Percentiles rank a stretch among this genome's conserved stretches.
Conservation (phyloP, 1,284 basidiomycete genomes). For the Marasmius sp. region DNA sequence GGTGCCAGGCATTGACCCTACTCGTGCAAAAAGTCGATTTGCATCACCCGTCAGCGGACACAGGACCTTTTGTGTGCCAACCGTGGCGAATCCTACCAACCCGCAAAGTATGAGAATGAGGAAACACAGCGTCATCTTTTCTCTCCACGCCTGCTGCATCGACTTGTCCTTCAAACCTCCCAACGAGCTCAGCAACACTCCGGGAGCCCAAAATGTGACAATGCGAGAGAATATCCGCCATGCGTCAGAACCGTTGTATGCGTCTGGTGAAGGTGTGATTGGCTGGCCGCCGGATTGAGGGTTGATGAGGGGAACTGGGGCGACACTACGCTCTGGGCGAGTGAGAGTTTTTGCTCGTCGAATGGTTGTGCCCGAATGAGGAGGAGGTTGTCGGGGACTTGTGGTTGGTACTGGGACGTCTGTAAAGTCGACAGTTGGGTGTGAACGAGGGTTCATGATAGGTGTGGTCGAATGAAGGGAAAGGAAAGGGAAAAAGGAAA, state of each 20-base stretch:
- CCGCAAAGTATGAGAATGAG: constrained; percentile 81
- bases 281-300: constrained; percentile 47
- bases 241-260: constrained; percentile 56
- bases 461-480: constrained; percentile 23
- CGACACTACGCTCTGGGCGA: constrained; percentile 91
- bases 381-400: constrained; percentile 49
- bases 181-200: constrained; percentile 68
- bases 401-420: constrained; percentile 73
- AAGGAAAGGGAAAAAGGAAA: not conserved
- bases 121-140: constrained; percentile 93
- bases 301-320: constrained; percentile 92
- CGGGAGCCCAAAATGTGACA: constrained; percentile 91
- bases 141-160: constrained; percentile 92
- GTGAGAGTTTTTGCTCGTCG: constrained; percentile 94
- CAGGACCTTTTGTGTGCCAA: constrained; percentile 90
- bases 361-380: constrained; percentile 57
- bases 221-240: constrained; percentile 84
- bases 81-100: constrained; percentile 88
- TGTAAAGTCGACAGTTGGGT: constrained; percentile 51
- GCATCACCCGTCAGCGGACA: constrained; percentile 72
- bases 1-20: constrained; percentile 57
- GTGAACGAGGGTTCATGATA: constrained; percentile 59
- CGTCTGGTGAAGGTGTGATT: constrained; percentile 30
- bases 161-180: constrained; percentile 82
- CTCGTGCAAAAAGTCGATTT: constrained; percentile 68